Evolutionary conservation across 2,329 filamentous ascomycete genomes (phyloP).

Genomic region (Penicillium digitatum): DNA sequence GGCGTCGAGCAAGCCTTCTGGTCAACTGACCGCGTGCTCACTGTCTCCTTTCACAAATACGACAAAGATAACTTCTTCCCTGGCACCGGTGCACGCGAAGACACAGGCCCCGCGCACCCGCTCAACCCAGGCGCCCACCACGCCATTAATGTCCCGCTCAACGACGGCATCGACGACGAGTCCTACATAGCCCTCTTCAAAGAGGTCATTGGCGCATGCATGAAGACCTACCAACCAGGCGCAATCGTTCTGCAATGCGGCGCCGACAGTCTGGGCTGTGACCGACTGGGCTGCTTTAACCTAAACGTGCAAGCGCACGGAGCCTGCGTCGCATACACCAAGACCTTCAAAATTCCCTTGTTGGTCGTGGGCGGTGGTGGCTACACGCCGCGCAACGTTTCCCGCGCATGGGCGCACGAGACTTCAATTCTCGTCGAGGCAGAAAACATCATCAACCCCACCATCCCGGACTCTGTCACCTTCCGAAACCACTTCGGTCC

Average conservation of each 20-base stretch:
- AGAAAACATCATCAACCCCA: constrained; percentile 64
- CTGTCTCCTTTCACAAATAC: constrained; percentile 94
- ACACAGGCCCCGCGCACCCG: constrained; percentile 77
- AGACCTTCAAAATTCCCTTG: constrained; percentile 72
- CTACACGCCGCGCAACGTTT: constrained; percentile 94
- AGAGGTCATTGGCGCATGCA: constrained; percentile 70
- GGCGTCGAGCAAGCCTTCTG: constrained; percentile 90
- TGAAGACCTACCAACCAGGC: constrained; percentile 78
- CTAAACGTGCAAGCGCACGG: constrained; percentile 93
- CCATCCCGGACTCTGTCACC: constrained; percentile 74
- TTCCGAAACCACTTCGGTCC: constrained; percentile 86
- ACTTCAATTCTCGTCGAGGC: constrained; percentile 82
- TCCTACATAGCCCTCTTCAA: constrained; percentile 86
- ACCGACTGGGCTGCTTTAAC: constrained; percentile 92
- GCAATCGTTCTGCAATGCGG: constrained; percentile 95
- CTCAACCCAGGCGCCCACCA: constrained; percentile 86
- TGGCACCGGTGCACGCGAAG: constrained; percentile 79
- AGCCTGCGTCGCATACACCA: constrained; percentile 84
- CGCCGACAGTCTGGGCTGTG: constrained; percentile 88
- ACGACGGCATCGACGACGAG: constrained; percentile 85
- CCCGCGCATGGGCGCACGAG: constrained; percentile 94
- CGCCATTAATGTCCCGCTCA: constrained; percentile 81
- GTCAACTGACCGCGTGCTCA: constrained; percentile 84
- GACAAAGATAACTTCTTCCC: constrained; percentile 82
- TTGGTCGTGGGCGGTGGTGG: constrained; percentile 91